Evolutionary conservation across 768 basidiomycete species (phyloP).

Genomic region (Kwoniella bestiolae): DNA sequence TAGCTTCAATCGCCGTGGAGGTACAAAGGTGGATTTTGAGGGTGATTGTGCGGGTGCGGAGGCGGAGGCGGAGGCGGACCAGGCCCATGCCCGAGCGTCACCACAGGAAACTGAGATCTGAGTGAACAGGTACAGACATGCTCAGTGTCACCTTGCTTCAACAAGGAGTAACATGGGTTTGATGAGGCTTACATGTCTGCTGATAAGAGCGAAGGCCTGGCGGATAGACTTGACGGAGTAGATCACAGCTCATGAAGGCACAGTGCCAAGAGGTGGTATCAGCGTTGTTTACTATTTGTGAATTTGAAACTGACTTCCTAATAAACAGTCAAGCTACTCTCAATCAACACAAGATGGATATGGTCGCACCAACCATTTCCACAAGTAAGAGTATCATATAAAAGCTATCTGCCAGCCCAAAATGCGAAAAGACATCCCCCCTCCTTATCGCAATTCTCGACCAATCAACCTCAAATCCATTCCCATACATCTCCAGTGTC

Average conservation of each 20-base stretch:
- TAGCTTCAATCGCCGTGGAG: neutral
- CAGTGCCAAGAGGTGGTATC: neutral
- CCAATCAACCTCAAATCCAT: neutral
- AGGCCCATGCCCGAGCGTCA: neutral
- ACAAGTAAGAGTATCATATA: no score
- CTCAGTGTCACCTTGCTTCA: neutral
- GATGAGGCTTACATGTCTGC: no score
- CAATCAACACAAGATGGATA: no score
- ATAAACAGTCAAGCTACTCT: no score
- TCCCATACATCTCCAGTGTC: no score
- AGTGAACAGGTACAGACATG: neutral
- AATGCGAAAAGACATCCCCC: no score
- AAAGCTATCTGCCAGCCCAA: no score
- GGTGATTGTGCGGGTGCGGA: neutral
- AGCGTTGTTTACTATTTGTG: neutral
- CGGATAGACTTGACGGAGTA: neutral
- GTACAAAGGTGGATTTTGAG: neutral
- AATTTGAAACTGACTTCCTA: no score
- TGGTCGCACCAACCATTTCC: no score
- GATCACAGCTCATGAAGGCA: neutral
- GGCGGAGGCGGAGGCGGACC: neutral
- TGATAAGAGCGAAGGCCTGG: neutral
- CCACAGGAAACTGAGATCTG: neutral
- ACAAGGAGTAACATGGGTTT: neutral
- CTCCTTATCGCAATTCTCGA: no score